phyloP scores from a whole-genome alignment of 495 filamentous ascomycete genomes.

The Xylaria intraflava region DNA sequence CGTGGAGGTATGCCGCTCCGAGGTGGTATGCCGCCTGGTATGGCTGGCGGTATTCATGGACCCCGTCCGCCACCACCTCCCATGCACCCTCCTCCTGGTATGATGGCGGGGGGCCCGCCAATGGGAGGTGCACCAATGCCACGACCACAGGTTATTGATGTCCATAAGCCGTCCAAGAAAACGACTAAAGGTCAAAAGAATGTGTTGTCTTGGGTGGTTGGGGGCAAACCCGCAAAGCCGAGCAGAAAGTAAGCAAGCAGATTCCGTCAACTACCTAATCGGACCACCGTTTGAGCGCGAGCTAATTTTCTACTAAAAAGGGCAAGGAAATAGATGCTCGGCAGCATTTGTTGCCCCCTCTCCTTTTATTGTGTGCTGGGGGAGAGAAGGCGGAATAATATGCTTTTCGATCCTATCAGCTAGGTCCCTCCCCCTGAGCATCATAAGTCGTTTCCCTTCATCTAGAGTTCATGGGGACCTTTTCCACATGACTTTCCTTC shows the following conservation, averaged over 20 bases:
- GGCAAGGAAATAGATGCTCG: background rate
- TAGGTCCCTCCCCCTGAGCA: background rate
- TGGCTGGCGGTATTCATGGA: background rate
- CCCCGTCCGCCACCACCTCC: constrained; percentile 11
- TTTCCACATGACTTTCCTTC: constrained; percentile 15
- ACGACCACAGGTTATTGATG: constrained; percentile 13
- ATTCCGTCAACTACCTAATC: background rate
- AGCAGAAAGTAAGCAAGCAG: constrained; percentile 21
- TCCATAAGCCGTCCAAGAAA: constrained; percentile 20
- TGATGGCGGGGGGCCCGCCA: background rate
- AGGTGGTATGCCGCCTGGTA: constrained; percentile 2
- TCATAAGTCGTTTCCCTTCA: constrained; percentile 1
- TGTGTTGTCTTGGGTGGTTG: constrained; percentile 35
- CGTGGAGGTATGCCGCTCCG: constrained; percentile 1
- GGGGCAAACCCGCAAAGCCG: constrained; percentile 24
- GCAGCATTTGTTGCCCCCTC: too few species aligned
- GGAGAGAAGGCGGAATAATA: too few species aligned
- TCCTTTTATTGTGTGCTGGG: background rate
- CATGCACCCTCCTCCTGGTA: background rate
- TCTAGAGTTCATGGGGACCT: constrained; percentile 13
- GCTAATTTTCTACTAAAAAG: constrained; percentile 1
- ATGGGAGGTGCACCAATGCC: background rate
- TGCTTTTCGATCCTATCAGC: background rate
- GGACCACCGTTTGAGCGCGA: background rate
- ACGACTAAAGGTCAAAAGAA: constrained; percentile 16